phyloP scores from a whole-genome alignment of 176 grass and related monocot genomes.

The Juncus inflexus region DNA sequence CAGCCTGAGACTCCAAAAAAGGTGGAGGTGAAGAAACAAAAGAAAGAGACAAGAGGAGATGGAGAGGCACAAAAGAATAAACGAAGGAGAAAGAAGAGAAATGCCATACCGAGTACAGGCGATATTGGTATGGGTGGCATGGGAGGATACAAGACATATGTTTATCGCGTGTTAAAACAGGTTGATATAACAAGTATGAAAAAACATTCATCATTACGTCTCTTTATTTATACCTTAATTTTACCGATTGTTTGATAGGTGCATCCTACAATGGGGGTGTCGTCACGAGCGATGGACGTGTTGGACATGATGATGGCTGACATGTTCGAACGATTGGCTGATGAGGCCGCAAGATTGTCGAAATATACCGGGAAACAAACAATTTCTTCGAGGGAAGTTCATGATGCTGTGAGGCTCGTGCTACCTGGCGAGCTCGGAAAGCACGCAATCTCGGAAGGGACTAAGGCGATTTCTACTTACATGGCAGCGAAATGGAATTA shows the following conservation, averaged over 20 bases:
- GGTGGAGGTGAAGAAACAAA: neutral
- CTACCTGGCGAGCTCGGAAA: slow-evolving; percentile 45
- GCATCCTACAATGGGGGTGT: slow-evolving; percentile 59
- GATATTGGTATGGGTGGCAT: slow-evolving; percentile 33
- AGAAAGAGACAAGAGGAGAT: slow-evolving; percentile 6
- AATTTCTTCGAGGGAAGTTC: slow-evolving; percentile 56
- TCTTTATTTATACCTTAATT: too few relatives aligned
- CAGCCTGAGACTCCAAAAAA: slow-evolving; percentile 2
- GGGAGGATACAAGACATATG: slow-evolving; percentile 69
- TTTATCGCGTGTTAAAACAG: slow-evolving; percentile 90
- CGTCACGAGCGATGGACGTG: slow-evolving; percentile 54
- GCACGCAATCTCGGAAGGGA: slow-evolving; percentile 51
- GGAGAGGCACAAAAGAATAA: slow-evolving; percentile 21
- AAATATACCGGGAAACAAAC: slow-evolving; percentile 24
- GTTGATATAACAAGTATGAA: too few relatives aligned
- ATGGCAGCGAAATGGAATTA: slow-evolving; percentile 14
- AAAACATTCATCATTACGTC: too few relatives aligned
- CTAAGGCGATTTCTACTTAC: slow-evolving; percentile 51
- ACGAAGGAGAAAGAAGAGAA: slow-evolving; percentile 6
- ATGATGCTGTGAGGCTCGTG: slow-evolving; percentile 56
- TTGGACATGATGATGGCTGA: slow-evolving; percentile 78
- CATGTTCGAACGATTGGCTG: slow-evolving; percentile 77
- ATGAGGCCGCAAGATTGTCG: slow-evolving; percentile 51
- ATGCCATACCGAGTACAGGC: neutral
- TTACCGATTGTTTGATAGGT: slow-evolving; percentile 14